Evolutionary conservation across 768 basidiomycete species (phyloP).

Genomic region (Boletus reticulatus): DNA sequence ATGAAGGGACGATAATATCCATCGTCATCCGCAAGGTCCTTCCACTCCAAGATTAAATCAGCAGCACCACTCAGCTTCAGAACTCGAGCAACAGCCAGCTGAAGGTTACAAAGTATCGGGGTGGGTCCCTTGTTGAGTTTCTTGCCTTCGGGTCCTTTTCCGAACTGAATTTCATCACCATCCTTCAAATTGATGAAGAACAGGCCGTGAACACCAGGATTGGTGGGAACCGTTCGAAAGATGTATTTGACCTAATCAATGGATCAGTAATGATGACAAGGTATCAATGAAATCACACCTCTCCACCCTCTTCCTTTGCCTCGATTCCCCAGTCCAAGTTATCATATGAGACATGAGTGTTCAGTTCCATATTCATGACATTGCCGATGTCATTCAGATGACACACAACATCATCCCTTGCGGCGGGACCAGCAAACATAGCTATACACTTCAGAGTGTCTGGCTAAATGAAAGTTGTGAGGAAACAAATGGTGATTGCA

Average conservation of each 20-base stretch:
- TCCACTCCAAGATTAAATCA: constrained; percentile 2
- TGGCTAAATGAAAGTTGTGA: background rate
- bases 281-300: background rate
- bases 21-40: background rate
- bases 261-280: background rate
- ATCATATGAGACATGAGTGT: background rate
- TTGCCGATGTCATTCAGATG: background rate
- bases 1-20: background rate
- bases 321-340: background rate
- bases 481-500: background rate
- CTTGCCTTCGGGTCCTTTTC: background rate
- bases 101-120: background rate
- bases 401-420: background rate
- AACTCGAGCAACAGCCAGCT: constrained; percentile 4
- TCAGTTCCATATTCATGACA: background rate
- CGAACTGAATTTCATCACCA: constrained; percentile 4
- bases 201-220: background rate
- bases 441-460: background rate
- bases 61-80: constrained; percentile 9
- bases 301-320: background rate
- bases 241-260: background rate
- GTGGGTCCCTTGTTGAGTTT: background rate
- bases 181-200: background rate
- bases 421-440: background rate
- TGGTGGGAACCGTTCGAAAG: background rate